Base-by-base conservation (phyloP, 1,139 yeast genomes). In the Blastobotrys aristatus region DNA sequence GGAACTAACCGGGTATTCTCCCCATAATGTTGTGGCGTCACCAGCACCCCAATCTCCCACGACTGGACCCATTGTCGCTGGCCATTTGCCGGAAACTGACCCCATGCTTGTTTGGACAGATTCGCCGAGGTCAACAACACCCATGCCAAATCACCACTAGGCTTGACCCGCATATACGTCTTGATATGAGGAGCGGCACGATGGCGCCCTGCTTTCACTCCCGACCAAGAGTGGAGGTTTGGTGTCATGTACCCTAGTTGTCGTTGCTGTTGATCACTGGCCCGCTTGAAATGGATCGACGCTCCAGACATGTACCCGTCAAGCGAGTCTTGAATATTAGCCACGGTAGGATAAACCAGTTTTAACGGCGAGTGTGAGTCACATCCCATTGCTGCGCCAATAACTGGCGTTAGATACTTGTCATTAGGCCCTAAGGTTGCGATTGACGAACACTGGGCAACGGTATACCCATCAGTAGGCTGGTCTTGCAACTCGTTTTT, bases 61-160 rank as follows among this genome's bases (percentile, higher is more conserved):
- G 65, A 62, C 45, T 58, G 64, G 48, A 63, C 59, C 56, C 57
- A 59, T 32, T 56, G 50, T 33, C 53, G 55, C 24, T 43, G 41
- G 33, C 49, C 49, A 17, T 51, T 41, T 41, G 50, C 37, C 39
- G 55, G 56, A 16, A 53, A 37, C 2, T 51, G 55, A 1, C 70
- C 70, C 70, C 70, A 66, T 0, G 70, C 70, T 36, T 59, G 65
- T 40, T 62, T 64, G 32, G 68, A 63, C 31, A 66, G 48, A 49
- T 66, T 66, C 26, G 69, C 69, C 2, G 67, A 62, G 10, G 69
- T 66, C 32, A 65, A 50, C 26, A 66, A 55, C 16, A 60, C 40
- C 68, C 69, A 66, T 18, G 51, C 50, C 10, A 65, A 50, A 33
- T 45, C 48, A 26, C 51, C 53, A 24, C 48, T 46, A 6, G 37